Percentiles rank a stretch among this genome's conserved stretches.
phyloP scores from a whole-genome alignment of 768 basidiomycete genomes.

The Russula griseocarnosa region DNA sequence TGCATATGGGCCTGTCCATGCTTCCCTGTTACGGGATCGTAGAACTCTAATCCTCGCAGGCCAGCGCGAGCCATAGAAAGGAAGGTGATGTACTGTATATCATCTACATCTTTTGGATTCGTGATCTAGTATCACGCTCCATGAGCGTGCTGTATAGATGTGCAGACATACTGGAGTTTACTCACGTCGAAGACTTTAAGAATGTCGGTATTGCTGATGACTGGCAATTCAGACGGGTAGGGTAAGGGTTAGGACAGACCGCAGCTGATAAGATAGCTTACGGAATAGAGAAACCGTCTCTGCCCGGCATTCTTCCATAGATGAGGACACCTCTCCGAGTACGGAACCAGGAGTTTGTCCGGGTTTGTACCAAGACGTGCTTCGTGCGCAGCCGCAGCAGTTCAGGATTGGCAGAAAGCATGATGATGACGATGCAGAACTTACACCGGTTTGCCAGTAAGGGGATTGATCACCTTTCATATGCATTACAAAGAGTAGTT shows the following conservation, averaged over 20 bases:
- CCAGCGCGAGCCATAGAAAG: conserved; percentile 84
- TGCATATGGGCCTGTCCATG: conserved; percentile 92
- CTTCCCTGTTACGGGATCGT: conserved; percentile 74
- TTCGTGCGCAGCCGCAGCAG: conserved; percentile 31
- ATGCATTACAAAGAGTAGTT: conserved; percentile 3
- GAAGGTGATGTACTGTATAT: conserved; percentile 78
- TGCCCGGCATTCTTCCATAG: conserved; percentile 91
- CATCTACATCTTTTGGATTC: conserved; percentile 62
- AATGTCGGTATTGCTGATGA: conserved; percentile 71
- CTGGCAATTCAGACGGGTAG: conserved; percentile 36
- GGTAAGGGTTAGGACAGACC: conserved; percentile 5
- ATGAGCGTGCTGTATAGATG: not conserved
- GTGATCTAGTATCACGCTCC: conserved; percentile 47
- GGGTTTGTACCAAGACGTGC: conserved; percentile 82
- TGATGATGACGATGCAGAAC: conserved; percentile 24
- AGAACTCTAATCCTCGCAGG: conserved; percentile 74
- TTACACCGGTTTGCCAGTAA: conserved; percentile 73
- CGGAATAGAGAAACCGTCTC: conserved; percentile 82
- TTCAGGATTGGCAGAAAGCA: conserved; percentile 4
- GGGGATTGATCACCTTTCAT: conserved; percentile 68
- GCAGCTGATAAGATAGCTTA: conserved; percentile 36
- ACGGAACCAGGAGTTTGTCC: conserved; percentile 82
- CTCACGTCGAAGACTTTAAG: conserved; percentile 72
- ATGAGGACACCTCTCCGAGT: conserved; percentile 83
- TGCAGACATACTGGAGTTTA: not conserved